phyloP scores from a whole-genome alignment of 306 rosid genomes.

The Benincasa hispida region DNA sequence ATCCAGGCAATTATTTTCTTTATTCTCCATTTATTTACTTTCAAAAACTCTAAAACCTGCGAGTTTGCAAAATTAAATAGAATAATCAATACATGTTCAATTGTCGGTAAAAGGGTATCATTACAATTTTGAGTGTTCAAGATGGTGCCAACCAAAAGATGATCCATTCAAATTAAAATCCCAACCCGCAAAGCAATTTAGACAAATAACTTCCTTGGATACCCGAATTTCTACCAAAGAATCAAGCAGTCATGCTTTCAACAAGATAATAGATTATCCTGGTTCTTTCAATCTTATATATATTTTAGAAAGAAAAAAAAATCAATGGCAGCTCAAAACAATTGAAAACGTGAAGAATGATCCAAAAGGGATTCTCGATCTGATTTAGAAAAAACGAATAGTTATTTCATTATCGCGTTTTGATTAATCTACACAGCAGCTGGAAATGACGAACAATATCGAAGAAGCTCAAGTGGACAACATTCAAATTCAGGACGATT shows the following conservation, averaged over 20 bases:
- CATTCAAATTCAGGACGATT: neutral
- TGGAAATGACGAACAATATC: neutral
- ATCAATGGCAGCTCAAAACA: neutral
- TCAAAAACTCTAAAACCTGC: conserved; percentile 16
- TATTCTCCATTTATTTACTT: conserved; percentile 19
- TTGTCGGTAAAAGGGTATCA: neutral
- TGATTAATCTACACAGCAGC: neutral
- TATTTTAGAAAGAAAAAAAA: neutral
- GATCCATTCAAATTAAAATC: neutral
- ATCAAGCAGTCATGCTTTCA: neutral
- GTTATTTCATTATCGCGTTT: no score
- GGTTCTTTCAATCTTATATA: neutral
- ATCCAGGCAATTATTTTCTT: neutral
- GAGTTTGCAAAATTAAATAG: neutral
- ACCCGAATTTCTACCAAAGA: neutral
- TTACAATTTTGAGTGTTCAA: neutral
- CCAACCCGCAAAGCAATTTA: neutral
- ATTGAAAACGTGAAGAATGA: neutral
- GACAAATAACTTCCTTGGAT: neutral
- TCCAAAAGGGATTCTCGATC: neutral
- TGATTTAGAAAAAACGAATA: no score
- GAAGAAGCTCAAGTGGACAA: neutral
- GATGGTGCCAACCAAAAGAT: neutral
- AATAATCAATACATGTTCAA: neutral
- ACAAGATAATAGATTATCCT: neutral